Percentiles rank a stretch among this genome's conserved stretches.
These are phyloP conservation scores for Boletus sp. DNA, from an alignment of 768 basidiomycete species.

Conservation along the genomic window DNA sequence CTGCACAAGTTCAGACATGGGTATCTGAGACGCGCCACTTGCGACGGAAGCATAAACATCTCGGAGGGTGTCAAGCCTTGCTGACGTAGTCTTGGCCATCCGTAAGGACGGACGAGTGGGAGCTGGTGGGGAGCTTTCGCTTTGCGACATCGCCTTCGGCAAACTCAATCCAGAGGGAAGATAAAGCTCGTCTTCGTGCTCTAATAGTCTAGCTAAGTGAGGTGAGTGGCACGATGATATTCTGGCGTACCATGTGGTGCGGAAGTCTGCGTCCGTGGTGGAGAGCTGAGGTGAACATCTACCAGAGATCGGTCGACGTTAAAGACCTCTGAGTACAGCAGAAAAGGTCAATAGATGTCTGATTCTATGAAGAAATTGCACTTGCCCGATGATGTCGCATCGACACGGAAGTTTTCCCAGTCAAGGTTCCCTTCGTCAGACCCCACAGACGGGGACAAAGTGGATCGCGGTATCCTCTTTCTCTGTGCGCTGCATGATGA, in stretches of 20 bases:
- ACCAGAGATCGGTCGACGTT: slow-evolving; percentile 23
- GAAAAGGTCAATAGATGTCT: not conserved
- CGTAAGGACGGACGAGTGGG: slow-evolving; percentile 25
- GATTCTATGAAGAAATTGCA: not conserved
- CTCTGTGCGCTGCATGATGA: not conserved
- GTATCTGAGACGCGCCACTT: slow-evolving; percentile 45
- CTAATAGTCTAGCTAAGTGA: not conserved
- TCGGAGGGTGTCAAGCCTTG: slow-evolving; percentile 42
- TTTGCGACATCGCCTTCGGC: slow-evolving; percentile 8
- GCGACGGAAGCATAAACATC: slow-evolving; percentile 42
- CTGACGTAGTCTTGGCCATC: slow-evolving; percentile 39
- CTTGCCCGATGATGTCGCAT: slow-evolving; percentile 22
- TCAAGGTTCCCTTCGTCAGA: slow-evolving; percentile 27
- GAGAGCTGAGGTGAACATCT: slow-evolving; percentile 7
- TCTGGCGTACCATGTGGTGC: slow-evolving; percentile 10
- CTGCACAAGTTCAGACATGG: slow-evolving; percentile 46
- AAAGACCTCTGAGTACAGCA: slow-evolving; percentile 14
- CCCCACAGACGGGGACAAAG: not conserved
- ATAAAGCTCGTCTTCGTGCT: not conserved
- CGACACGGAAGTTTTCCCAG: slow-evolving; percentile 29
- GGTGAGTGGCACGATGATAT: not conserved
- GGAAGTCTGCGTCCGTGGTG: not conserved
- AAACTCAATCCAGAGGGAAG: not conserved
- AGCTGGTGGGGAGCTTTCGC: slow-evolving; percentile 1
- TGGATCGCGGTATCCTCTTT: not conserved